Percentiles rank a stretch among this genome's conserved stretches.
phyloP scores from a whole-genome alignment of 805 yeast species.

The Sugiyamaella valdiviana region DNA sequence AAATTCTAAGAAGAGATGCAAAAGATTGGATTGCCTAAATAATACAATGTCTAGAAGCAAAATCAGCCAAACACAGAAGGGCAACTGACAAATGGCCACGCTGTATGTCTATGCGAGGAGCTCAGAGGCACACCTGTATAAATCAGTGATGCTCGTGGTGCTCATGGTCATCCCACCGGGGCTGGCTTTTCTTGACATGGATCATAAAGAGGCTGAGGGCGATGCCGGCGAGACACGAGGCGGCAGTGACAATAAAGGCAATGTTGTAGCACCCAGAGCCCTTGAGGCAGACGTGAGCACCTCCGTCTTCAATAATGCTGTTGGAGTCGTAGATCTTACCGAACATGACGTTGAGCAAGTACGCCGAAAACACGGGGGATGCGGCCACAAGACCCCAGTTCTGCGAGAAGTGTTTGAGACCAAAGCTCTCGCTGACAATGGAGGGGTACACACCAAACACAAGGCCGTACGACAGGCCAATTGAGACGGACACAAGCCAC shows the following conservation, averaged over 20 bases:
- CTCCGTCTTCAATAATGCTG: slow-evolving; percentile 9
- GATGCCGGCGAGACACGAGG: slow-evolving; percentile 6
- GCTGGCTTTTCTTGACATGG: not conserved
- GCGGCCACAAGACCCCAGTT: slow-evolving; percentile 68
- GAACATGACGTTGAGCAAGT: slow-evolving; percentile 52
- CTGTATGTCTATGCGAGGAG: not conserved
- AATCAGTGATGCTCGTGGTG: not conserved
- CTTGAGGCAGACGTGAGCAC: slow-evolving; percentile 13
- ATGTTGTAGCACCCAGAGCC: slow-evolving; percentile 19
- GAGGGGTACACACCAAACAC: slow-evolving; percentile 67
- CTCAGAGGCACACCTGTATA: not conserved
- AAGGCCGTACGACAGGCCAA: slow-evolving; percentile 69
- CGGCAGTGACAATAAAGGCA: slow-evolving; percentile 16
- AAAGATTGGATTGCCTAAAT: not conserved
- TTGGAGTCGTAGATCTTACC: slow-evolving; percentile 58
- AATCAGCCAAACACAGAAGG: too few species aligned
- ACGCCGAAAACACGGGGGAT: slow-evolving; percentile 59
- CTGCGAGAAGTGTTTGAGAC: slow-evolving; percentile 56
- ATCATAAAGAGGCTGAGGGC: slow-evolving; percentile 14
- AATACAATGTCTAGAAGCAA: too few species aligned
- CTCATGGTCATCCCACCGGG: not conserved
- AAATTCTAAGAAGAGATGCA: too few species aligned
- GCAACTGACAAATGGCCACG: too few species aligned
- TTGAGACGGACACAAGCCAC: slow-evolving; percentile 46
- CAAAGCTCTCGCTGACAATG: slow-evolving; percentile 63